A percentile compares a stretch with the other conserved stretches of the same genome.
These are phyloP conservation scores for Diutina neorugosa DNA, from an alignment of 1,139 yeast species.

Conservation along the genomic window DNA sequence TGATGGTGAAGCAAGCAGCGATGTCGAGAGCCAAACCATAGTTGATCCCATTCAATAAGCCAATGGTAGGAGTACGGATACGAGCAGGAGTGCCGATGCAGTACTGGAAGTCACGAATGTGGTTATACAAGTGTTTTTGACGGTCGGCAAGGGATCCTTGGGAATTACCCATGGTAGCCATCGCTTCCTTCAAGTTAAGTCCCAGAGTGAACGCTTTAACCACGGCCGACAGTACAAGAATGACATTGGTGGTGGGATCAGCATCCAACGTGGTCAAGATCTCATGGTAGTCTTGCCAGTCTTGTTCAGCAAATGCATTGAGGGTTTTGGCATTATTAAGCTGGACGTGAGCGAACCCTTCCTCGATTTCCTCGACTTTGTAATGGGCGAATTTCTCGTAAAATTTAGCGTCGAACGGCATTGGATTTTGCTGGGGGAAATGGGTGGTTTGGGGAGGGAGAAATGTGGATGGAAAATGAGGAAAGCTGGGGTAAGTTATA, in stretches of 20 bases:
- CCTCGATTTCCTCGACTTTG: constrained; percentile 27
- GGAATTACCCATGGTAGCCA: constrained; percentile 8
- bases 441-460: background rate
- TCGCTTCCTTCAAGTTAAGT: constrained; percentile 40
- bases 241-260: constrained; percentile 36
- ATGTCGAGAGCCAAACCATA: constrained; percentile 65
- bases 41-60: constrained; percentile 31
- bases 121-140: constrained; percentile 20
- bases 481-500: background rate
- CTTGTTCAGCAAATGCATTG: constrained; percentile 45
- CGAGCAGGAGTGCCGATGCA: constrained; percentile 37
- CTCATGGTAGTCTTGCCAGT: constrained; percentile 44
- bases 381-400: constrained; percentile 25
- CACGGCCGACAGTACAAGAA: constrained; percentile 42
- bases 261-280: constrained; percentile 36
- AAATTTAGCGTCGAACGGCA: constrained; percentile 23
- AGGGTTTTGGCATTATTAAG: constrained; percentile 51
- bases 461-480: background rate
- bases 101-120: constrained; percentile 46
- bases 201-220: constrained; percentile 59
- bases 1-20: constrained; percentile 43
- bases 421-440: background rate
- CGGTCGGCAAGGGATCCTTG: constrained; percentile 12
- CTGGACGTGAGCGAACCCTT: constrained; percentile 46
- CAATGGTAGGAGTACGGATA: constrained; percentile 37